Evolutionary conservation across 805 yeast genomes (phyloP), one percentile per base, ranked within the genome.

Genomic region (Cyberlindnera japonica): DNA sequence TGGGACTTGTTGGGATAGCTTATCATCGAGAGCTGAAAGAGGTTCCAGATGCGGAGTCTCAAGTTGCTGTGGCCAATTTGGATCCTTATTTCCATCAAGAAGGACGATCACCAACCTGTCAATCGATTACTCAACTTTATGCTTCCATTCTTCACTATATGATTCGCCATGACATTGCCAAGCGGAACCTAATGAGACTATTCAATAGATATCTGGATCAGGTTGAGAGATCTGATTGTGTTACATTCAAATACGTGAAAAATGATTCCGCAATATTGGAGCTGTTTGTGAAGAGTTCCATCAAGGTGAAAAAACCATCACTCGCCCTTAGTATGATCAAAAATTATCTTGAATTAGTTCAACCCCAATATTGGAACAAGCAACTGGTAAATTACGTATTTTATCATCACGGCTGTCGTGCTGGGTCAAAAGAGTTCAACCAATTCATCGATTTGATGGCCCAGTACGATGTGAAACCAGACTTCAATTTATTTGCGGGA

Each of bases 101-200:
- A 5, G 23, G n/a, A 1, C n/a, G n/a, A n/a, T 26, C 29, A 9
- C 57, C 55, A 3, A 17, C 57, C 1, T 22, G 38, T 10, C 33
- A 38, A 8, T 37, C 44, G 12, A 16, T 55, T 4, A 45, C 54
- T 2, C 49, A 47, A 31, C 31, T 54, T 4, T 55, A 55, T 36
- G 18, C 40, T 3, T 21, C 49, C 1, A 23, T 49, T 4, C 25
- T 55, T 16, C 39, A 35, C 9, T 35, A 43, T 20, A 38, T 52
- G 33, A 23, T 41, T 2, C 44, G 37, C 10, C 44, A 45, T n/a
- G 31, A 33, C 3, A 20, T 32, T 11, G 9, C 40, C 1, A 28
- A 43, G 0, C 21, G 22, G 4, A 27, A 34, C 23, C 9, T 35
- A 6, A 13, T 27, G 6, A 15, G 18, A 10, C 17, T 46, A 22